Percentiles rank a stretch among this genome's conserved stretches.
phyloP scores from a whole-genome alignment of 73 alveolate genomes.

The Paramecium caudatum region DNA sequence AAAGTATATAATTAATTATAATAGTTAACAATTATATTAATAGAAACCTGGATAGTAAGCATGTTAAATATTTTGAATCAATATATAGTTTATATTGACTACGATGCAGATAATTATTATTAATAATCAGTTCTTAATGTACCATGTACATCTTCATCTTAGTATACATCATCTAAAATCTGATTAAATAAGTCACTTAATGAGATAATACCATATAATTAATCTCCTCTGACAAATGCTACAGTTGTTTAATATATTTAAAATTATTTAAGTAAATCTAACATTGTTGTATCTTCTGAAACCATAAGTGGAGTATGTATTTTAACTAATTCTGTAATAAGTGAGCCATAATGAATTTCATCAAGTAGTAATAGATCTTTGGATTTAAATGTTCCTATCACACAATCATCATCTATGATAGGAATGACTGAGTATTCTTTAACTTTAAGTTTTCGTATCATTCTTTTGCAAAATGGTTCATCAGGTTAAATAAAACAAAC shows the following conservation, averaged over 20 bases:
- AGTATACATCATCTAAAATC: background rate
- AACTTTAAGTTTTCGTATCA: background rate
- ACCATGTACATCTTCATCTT: conserved; percentile 49
- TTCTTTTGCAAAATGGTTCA: background rate
- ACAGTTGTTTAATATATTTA: background rate
- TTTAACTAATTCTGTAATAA: background rate
- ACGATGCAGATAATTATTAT: conserved; percentile 25
- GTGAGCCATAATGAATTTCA: background rate
- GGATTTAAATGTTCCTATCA: conserved; percentile 9
- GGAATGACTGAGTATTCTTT: conserved; percentile 6
- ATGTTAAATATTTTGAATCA: conserved; percentile 64
- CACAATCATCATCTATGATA: background rate
- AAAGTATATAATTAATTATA: background rate
- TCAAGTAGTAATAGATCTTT: background rate
- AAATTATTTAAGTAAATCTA: conserved; percentile 14
- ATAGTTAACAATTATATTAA: conserved; percentile 24
- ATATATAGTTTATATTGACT: conserved; percentile 2
- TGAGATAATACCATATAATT: conserved; percentile 29
- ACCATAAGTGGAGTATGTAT: background rate
- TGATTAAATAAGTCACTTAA: background rate
- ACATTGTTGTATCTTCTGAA: background rate
- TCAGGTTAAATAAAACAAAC: background rate
- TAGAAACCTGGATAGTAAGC: conserved; percentile 63
- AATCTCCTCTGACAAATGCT: background rate
- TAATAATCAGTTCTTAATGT: background rate